A percentile compares a stretch with the other conserved stretches of the same genome.
Conservation (phyloP, 345 rosid genomes). For the Streptanthus diversifolius region DNA sequence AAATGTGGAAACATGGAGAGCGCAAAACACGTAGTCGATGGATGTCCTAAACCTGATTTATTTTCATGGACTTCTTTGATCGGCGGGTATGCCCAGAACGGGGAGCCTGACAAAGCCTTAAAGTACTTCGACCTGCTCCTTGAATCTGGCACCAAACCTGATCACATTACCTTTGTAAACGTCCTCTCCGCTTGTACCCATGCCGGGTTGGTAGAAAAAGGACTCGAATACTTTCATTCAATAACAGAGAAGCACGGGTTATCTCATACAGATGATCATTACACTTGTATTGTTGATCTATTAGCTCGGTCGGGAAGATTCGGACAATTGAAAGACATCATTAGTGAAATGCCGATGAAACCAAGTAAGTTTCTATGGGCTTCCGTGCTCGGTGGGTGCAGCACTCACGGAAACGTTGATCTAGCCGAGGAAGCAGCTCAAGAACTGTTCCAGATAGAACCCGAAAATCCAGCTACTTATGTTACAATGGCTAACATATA, state of each 20-base stretch:
- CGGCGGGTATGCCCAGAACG: conserved; percentile 78
- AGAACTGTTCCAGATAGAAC: conserved; percentile 75
- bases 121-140: conserved; percentile 60
- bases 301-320: conserved; percentile 72
- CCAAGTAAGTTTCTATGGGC: conserved; percentile 90
- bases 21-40: conserved; percentile 58
- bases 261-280: conserved; percentile 69
- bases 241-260: conserved; percentile 56
- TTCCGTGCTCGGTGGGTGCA: conserved; percentile 81
- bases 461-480: conserved; percentile 83
- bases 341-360: conserved; percentile 62
- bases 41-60: conserved; percentile 51
- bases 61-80: conserved; percentile 86
- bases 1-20: conserved; percentile 72
- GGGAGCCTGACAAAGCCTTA: conserved; percentile 58
- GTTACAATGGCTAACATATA: conserved; percentile 88
- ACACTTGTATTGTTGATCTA: conserved; percentile 77
- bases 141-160: conserved; percentile 65
- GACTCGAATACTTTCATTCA: conserved; percentile 62
- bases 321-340: conserved; percentile 50
- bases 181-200: conserved; percentile 85
- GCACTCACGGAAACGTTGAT: conserved; percentile 68
- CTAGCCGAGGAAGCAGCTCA: conserved; percentile 70
- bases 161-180: conserved; percentile 71
- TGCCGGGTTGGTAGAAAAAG: conserved; percentile 78